Conservation (phyloP, 768 basidiomycete genomes). For the Russula emetica region DNA sequence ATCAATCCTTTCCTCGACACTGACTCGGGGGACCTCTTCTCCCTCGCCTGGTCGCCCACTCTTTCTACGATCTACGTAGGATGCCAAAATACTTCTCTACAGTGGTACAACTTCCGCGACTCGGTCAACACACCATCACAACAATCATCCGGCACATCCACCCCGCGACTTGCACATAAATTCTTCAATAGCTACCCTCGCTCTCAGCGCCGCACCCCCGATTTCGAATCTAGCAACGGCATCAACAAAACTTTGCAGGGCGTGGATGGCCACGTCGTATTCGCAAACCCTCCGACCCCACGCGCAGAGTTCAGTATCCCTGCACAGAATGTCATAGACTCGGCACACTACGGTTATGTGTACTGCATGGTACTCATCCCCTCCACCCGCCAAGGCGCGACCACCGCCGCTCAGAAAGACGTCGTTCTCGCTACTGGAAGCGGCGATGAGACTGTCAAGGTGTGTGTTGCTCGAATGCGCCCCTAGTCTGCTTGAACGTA, state of each 20-base stretch:
- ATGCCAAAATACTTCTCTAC: conserved; percentile 89
- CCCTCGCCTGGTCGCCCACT: conserved; percentile 68
- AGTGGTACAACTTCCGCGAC: conserved; percentile 69
- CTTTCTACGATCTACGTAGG: conserved; percentile 77
- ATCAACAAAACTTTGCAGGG: conserved; percentile 34
- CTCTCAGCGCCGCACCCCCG: conserved; percentile 61
- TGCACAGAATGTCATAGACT: conserved; percentile 68
- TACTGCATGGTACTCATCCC: conserved; percentile 68
- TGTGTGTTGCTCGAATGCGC: conserved; percentile 31
- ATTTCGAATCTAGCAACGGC: conserved; percentile 60
- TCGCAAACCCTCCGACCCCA: conserved; percentile 32
- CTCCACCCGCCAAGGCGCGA: conserved; percentile 39
- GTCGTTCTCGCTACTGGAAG: conserved; percentile 74
- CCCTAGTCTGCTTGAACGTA: neutral
- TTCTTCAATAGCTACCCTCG: conserved; percentile 91
- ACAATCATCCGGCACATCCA: conserved; percentile 19
- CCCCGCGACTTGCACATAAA: conserved; percentile 61
- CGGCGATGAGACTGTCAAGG: conserved; percentile 89
- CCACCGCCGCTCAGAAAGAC: conserved; percentile 32
- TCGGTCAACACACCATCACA: conserved; percentile 18
- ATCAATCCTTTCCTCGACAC: conserved; percentile 75
- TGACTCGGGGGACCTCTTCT: conserved; percentile 84
- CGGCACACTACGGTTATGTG: conserved; percentile 93
- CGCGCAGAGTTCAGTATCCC: conserved; percentile 53
- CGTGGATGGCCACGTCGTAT: conserved; percentile 18